A percentile compares a stretch with the other conserved stretches of the same genome.
Evolutionary conservation across 2,329 filamentous ascomycete genomes (phyloP).

Genomic region (Neonectria hederae): DNA sequence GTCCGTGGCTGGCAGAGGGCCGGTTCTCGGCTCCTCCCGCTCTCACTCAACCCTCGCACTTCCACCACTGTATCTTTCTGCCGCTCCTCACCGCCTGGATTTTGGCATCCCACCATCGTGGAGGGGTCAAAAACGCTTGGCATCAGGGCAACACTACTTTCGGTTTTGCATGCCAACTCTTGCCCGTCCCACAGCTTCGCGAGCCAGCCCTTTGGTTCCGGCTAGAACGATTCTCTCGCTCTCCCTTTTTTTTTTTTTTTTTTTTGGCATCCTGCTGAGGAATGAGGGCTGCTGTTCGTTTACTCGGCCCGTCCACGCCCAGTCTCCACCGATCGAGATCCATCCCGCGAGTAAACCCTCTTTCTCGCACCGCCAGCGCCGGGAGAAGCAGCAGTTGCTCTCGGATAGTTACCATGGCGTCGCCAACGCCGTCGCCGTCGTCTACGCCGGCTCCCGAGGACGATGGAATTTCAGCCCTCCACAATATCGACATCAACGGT

Average conservation of each 20-base stretch:
- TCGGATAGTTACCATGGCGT: conserved; percentile 33
- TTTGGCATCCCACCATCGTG: conserved; percentile 32
- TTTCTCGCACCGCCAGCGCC: background rate
- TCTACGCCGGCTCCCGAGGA: conserved; percentile 14
- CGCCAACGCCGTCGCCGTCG: conserved; percentile 20
- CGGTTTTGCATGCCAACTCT: background rate
- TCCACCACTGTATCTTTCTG: conserved; percentile 38
- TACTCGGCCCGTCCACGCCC: conserved; percentile 37
- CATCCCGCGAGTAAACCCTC: conserved; percentile 27
- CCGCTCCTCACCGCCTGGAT: conserved; percentile 43
- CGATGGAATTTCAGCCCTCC: conserved; percentile 28
- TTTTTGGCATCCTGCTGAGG: conserved; percentile 24
- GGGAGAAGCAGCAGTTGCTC: conserved; percentile 18
- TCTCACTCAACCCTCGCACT: too few species aligned
- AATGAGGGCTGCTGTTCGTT: conserved; percentile 42
- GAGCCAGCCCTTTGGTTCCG: background rate
- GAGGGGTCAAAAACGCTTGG: background rate
- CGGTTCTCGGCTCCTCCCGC: background rate
- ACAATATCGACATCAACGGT: conserved; percentile 29
- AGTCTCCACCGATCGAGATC: conserved; percentile 33
- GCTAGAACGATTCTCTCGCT: conserved; percentile 15
- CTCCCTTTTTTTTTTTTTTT: conserved; percentile 9
- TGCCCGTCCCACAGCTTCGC: background rate
- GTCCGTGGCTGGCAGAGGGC: too few species aligned
- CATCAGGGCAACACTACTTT: conserved; percentile 6